These are phyloP conservation scores for Aspergillus panamensis DNA, from an alignment of 495 filamentous ascomycete genomes.

Conservation along the genomic window DNA sequence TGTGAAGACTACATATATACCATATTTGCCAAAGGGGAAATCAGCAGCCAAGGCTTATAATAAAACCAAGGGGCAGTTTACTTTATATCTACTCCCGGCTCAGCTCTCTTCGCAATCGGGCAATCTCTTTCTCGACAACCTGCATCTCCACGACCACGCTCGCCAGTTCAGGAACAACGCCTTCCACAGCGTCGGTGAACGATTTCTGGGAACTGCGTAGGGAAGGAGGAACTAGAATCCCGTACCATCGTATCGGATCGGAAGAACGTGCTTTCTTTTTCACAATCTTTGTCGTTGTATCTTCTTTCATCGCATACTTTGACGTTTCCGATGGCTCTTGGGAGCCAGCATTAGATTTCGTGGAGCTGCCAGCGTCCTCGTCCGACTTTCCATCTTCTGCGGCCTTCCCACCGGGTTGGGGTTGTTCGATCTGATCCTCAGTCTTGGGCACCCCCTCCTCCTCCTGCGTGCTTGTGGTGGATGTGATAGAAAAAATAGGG, in stretches of 20 bases:
- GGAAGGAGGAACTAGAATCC: conserved; percentile 58
- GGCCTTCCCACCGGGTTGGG: conserved; percentile 2
- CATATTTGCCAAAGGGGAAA: background rate
- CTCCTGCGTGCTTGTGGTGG: background rate
- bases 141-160: conserved; percentile 65
- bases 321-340: background rate
- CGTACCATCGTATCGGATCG: conserved; percentile 69
- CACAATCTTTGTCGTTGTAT: conserved; percentile 12
- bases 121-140: conserved; percentile 63
- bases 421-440: conserved; percentile 8
- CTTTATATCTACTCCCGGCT: background rate
- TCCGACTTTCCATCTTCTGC: background rate
- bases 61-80: background rate
- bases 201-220: conserved; percentile 58
- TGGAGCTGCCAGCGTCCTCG: conserved; percentile 1
- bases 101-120: conserved; percentile 43
- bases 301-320: background rate
- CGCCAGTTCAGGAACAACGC: conserved; percentile 36
- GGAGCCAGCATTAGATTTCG: background rate
- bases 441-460: conserved; percentile 15
- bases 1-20: background rate
- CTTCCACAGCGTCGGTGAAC: conserved; percentile 40
- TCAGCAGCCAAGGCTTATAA: background rate
- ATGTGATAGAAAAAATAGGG: conserved; percentile 20
- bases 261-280: conserved; percentile 31